Base-by-base conservation (phyloP, 2,329 filamentous ascomycete genomes). In the Colletotrichum chrysophilum region DNA sequence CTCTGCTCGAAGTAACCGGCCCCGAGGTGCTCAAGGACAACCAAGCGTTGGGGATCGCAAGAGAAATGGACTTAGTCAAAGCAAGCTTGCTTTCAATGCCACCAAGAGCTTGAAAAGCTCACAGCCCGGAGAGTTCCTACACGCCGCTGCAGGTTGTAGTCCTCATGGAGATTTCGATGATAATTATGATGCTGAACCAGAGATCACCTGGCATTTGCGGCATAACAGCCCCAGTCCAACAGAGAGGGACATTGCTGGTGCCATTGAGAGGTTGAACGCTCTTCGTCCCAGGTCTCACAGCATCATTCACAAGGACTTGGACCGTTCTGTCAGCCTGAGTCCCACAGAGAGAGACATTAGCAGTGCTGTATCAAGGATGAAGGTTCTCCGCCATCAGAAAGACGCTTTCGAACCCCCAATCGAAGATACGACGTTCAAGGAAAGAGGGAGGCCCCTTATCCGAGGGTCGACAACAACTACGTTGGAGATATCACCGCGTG, bases 181-280 rank as follows among this genome's bases (percentile, higher is more conserved):
- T 28, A 16, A 12, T 13, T 13, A 21, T n/a, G 21, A 12, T 8
- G 8, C 9, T 14, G 32, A 24, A 6, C n/a, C 43, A n/a, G 30
- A 14, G 8, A 5, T 13, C 21, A 58, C 7, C 24, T 12, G n/a
- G 18, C 10, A 21, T 26, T 36, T 24, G 13, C 10, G 36, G 16
- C 70, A 38, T 9, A 34, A 10, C 32, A 74, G 65, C 36, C 56
- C 36, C 21, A 52, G 16, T 13, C 18, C 70, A n/a, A 69, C 34
- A 5, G 48, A 60, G 28, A 48, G 9, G 32, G 62, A 64, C 18
- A 60, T 76, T 28, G 30, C 56, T 6, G 14, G 21, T 21, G 67
- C 72, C 28, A 36, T 76, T 9, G 64, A 74, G 36, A 74, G 74
- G 32, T 32, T 76, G 36, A 24, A 61, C 26, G 65, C 56, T 12